Base-by-base conservation (phyloP, 2,329 filamentous ascomycete species). In the Didymella keratinophila region DNA sequence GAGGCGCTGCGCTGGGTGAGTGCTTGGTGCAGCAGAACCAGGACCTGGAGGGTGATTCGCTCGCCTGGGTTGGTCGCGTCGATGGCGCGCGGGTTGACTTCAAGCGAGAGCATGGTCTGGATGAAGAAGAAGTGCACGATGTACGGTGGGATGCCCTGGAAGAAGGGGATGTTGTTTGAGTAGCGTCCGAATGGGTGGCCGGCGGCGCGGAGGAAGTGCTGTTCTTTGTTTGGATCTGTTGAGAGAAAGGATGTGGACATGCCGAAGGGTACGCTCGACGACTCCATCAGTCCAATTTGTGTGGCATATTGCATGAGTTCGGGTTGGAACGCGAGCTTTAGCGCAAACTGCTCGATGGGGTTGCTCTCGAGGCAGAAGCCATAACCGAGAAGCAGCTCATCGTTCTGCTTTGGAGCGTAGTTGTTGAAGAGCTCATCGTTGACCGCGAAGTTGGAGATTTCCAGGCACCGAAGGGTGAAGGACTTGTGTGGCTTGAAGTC, bases 351-450 rank as follows among this genome's bases (percentile, higher is more conserved):
- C 62, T 84, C 82, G 39, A 79, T 75, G 0, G 79, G 79, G 37
- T 84, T 84, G 41, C 79, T 62, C 6, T 70, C 67, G 14, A 83
- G 73, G 57, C 78, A 81, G 69, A 84, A 84, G 3, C 83, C 83
- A 56, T 85, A 85, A 4, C 82, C 82, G 44, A 83, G 77, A 2
- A 84, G 71, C 2, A 84, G 70, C 64, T 84, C 82, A 60, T 82
- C 81, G 49, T 84, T 85, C 6, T 78, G 74, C 62, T 84, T 84
- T 1, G 82, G 78, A 0, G 79, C 82, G 54, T 84, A 85, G 63
- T 84, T 84, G 67, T 85, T 85, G 71, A 76, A 81, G 2, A 84
- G 69, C 60, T 84, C 78, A 4, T 75, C 71, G 3, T 78, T 80
- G 4, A 70, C 60, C 4, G 64, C 37, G 2, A 80, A 62, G 0